phyloP scores from a whole-genome alignment of 2,329 filamentous ascomycete species.

The Canariomyces notabilis region DNA sequence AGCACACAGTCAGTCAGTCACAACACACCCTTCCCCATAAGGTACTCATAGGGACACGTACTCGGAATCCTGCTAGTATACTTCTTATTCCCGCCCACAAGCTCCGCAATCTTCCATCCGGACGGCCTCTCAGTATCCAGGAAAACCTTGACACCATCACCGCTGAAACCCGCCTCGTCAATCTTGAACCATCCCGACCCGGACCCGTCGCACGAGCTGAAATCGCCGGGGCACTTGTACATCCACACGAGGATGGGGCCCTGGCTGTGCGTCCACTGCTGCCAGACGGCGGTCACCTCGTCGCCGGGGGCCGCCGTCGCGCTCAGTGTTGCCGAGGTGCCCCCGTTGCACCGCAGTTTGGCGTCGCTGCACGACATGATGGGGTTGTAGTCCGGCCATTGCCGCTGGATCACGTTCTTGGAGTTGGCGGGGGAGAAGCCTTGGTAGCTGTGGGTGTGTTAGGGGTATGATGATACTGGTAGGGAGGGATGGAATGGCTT shows the following conservation, averaged over 20 bases:
- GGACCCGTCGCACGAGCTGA: slow-evolving; percentile 46
- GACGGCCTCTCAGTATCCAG: slow-evolving; percentile 19
- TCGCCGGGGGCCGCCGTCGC: slow-evolving; percentile 44
- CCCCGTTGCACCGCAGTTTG: slow-evolving; percentile 53
- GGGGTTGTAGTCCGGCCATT: slow-evolving; percentile 55
- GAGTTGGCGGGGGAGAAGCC: slow-evolving; percentile 45
- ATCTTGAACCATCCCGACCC: slow-evolving; percentile 56
- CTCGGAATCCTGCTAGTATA: slow-evolving; percentile 48
- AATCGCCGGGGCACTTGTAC: slow-evolving; percentile 47
- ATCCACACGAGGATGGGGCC: slow-evolving; percentile 56
- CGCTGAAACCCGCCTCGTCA: slow-evolving; percentile 41
- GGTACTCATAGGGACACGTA: neutral
- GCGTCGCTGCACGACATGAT: slow-evolving; percentile 43
- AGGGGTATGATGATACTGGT: neutral
- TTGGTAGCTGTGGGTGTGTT: slow-evolving; percentile 11
- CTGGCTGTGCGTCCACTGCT: slow-evolving; percentile 54
- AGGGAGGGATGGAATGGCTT: neutral
- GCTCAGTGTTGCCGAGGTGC: slow-evolving; percentile 40
- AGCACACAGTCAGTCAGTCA: neutral
- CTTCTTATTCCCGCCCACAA: slow-evolving; percentile 30
- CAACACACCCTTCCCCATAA: neutral
- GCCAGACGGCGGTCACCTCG: slow-evolving; percentile 46
- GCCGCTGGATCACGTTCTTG: slow-evolving; percentile 50
- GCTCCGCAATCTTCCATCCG: slow-evolving; percentile 27
- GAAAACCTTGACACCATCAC: slow-evolving; percentile 25